Conservation (phyloP, 139 green algal genomes). For the Parachlorella kessleri region DNA sequence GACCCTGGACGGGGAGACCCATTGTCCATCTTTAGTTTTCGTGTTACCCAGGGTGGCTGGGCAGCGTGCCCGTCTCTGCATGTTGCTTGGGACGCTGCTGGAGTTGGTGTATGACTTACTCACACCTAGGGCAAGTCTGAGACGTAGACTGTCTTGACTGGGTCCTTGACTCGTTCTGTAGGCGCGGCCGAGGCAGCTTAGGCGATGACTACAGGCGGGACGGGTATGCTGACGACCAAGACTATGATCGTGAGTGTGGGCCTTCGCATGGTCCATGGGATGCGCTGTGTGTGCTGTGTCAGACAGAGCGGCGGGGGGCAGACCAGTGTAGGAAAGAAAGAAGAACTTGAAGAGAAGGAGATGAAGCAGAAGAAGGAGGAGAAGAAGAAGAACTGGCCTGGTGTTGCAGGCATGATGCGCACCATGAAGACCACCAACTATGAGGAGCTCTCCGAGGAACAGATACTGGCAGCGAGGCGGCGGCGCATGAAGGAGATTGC, state of each 20-base stretch:
- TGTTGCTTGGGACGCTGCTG: not conserved
- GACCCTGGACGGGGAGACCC: too few species aligned
- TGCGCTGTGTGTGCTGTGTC: too few species aligned
- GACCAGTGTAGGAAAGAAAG: too few species aligned
- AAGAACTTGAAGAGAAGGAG: too few species aligned
- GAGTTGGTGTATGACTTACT: not conserved
- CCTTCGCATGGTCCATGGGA: not conserved
- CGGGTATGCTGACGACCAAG: conserved; percentile 1
- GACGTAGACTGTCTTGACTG: not conserved
- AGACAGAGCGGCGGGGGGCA: too few species aligned
- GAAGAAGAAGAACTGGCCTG: too few species aligned
- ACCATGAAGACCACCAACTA: conserved; percentile 69
- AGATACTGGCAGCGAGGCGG: conserved; percentile 65
- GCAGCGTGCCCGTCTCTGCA: not conserved
- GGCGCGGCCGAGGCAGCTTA: not conserved
- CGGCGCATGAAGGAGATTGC: conserved; percentile 44
- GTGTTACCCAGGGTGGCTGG: too few species aligned
- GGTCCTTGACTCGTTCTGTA: not conserved
- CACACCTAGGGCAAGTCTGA: too few species aligned
- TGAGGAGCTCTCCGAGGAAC: conserved; percentile 65
- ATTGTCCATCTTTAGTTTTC: too few species aligned
- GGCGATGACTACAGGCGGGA: conserved; percentile 4
- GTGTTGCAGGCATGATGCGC: conserved; percentile 60
- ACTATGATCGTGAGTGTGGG: conserved; percentile 10
- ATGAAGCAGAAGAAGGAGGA: too few species aligned